Evolutionary conservation across 768 basidiomycete genomes (phyloP).

Genomic region (Russula compacta): DNA sequence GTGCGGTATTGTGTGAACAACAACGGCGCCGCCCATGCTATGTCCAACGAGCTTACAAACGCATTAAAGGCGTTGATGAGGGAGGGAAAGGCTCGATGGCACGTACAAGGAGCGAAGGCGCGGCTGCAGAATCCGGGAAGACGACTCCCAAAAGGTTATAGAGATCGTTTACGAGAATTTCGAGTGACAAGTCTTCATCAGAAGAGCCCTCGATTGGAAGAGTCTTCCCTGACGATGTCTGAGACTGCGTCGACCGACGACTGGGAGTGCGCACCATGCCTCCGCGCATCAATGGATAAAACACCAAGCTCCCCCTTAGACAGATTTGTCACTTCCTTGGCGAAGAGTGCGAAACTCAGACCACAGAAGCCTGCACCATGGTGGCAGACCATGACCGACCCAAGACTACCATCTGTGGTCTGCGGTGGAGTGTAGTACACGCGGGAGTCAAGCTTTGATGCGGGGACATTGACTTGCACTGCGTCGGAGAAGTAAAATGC

Average conservation of each 20-base stretch:
- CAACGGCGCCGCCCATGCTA: conserved; percentile 93
- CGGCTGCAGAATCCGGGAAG: conserved; percentile 51
- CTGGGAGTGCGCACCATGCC: conserved; percentile 59
- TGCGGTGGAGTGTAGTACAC: conserved; percentile 78
- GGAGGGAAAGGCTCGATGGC: not conserved
- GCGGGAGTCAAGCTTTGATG: conserved; percentile 55
- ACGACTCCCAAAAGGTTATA: conserved; percentile 56
- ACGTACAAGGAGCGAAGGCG: conserved; percentile 71
- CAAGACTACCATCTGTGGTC: conserved; percentile 32
- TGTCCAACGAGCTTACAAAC: conserved; percentile 71
- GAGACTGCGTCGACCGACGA: not conserved
- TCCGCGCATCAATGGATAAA: conserved; percentile 70
- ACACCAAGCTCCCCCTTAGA: conserved; percentile 71
- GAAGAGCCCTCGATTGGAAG: conserved; percentile 31
- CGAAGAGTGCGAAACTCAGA: conserved; percentile 82
- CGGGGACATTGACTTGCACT: conserved; percentile 59
- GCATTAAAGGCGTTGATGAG: not conserved
- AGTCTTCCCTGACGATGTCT: conserved; percentile 53
- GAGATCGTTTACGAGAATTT: conserved; percentile 65
- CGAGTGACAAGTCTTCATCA: conserved; percentile 58
- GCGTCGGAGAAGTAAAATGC: conserved; percentile 71
- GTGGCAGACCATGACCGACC: conserved; percentile 80
- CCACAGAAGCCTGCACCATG: conserved; percentile 94
- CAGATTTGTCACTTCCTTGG: conserved; percentile 59
- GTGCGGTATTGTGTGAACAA: conserved; percentile 57